These are phyloP conservation scores for Ambrosia artemisiifolia DNA, from an alignment of 129 eudicot genomes.

Conservation along the genomic window DNA sequence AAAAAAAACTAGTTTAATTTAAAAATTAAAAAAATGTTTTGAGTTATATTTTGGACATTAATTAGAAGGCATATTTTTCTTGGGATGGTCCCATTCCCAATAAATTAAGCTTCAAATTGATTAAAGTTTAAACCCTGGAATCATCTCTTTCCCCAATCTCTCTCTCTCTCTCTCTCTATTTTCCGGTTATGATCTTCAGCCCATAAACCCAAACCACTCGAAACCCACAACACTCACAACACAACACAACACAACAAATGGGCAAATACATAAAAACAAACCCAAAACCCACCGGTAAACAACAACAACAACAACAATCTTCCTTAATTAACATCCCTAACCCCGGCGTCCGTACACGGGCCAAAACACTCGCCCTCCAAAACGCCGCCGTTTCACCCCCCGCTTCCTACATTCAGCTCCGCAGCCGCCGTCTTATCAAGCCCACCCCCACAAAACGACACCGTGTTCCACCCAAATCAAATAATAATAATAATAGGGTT, in stretches of 20 bases:
- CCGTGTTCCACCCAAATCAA: slow-evolving; percentile 11
- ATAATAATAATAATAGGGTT: not conserved
- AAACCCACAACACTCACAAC: not conserved
- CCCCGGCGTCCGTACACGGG: slow-evolving; percentile 68
- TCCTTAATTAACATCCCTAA: slow-evolving; percentile 17
- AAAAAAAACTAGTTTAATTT: no score
- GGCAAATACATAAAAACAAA: slow-evolving; percentile 58
- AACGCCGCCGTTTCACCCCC: slow-evolving; percentile 19
- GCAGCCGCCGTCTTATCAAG: slow-evolving; percentile 49
- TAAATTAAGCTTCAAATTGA: slow-evolving; percentile 10
- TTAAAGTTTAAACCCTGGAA: slow-evolving; percentile 25
- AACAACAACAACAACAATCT: not conserved
- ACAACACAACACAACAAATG: slow-evolving; percentile 19
- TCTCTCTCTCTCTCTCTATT: not conserved
- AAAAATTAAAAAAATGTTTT: no score
- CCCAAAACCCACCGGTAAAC: slow-evolving; percentile 16
- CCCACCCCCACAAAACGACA: slow-evolving; percentile 20
- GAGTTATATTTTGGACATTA: not conserved
- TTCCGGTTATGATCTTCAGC: slow-evolving; percentile 2
- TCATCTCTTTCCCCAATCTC: slow-evolving; percentile 1
- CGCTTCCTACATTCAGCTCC: slow-evolving; percentile 61
- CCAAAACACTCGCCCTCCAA: slow-evolving; percentile 64
- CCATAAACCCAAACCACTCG: not conserved
- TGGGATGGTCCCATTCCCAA: slow-evolving; percentile 4
- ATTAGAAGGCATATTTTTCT: not conserved